Evolutionary conservation across 495 filamentous ascomycete genomes (phyloP), one percentile per base, ranked within the genome.

Genomic region (Tetracladium marchalianum): DNA sequence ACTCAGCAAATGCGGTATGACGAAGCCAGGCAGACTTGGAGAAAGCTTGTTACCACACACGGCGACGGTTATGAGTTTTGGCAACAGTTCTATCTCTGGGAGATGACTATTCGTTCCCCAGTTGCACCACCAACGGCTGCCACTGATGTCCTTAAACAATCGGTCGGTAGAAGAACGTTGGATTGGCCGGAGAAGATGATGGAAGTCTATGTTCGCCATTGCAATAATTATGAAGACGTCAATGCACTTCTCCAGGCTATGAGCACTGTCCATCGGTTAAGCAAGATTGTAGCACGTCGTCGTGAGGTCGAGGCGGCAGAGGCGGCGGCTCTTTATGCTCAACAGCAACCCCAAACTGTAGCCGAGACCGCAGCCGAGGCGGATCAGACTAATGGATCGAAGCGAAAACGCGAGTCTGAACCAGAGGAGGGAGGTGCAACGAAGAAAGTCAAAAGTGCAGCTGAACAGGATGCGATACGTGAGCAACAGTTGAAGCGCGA

Each of bases 171-270:
- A 46, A 68, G 69, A 18, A 75, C 73, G 22, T 59, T 98, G n/a
- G 89, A 98, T 62, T 92, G 84, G 82, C 92, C 92, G 0, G 90
- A 95, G 61, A 85, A 84, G 58, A 73, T 96, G 35, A 71, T 95
- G 62, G 84, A 89, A 51, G 76, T 82, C 15, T 95, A 85, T 49
- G 63, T 88, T 31, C 73, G 84, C 34, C 90, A 97, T 56, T 93
- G 87, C 56, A 82, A 90, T 55, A 85, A 88, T 51, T 88, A 92
- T 53, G 88, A 92, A 58, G 72, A 78, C 39, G 76, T 82, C 5
- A 74, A 83, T 34, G 80, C 82, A 27, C 66, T 94, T 6, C 78
- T 84, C 49, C 66, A 73, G 43, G 85, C 85, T 15, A 67, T 84
- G 10, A 73, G 87, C 41, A 77, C 77, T 27, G 79, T 82, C 17